Percentiles rank a stretch among this genome's conserved stretches.
phyloP scores from a whole-genome alignment of 116 monocot genomes.

The Papilionanthe hybrid region DNA sequence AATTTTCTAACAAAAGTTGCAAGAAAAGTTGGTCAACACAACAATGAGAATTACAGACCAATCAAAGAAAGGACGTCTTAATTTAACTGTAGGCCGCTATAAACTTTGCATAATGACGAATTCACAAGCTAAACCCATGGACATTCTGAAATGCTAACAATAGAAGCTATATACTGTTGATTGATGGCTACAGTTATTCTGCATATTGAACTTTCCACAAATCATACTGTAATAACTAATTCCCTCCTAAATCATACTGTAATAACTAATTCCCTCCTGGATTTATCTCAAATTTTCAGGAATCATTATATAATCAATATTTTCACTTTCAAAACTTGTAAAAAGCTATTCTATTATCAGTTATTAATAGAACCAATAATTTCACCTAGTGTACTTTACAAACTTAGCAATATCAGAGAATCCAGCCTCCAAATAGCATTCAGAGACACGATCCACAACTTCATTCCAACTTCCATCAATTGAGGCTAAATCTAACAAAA shows the following conservation, averaged over 20 bases:
- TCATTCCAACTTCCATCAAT: conserved; percentile 85
- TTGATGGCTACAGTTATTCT: neutral
- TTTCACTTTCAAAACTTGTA: neutral
- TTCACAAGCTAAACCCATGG: neutral
- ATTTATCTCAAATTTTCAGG: neutral
- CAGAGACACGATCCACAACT: conserved; percentile 54
- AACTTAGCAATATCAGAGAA: conserved; percentile 77
- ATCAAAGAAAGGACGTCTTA: no score
- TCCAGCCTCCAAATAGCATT: conserved; percentile 81
- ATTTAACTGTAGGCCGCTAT: no score
- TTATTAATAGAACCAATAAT: neutral
- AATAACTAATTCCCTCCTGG: no score
- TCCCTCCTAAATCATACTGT: no score
- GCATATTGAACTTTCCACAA: no score
- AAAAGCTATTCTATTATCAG: neutral
- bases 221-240: no score
- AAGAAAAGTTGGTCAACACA: no score
- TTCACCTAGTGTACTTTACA: conserved; percentile 61
- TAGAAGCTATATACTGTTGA: neutral
- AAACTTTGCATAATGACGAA: neutral
- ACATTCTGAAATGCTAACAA: neutral
- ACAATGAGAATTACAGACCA: no score
- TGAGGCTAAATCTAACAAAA: conserved; percentile 91
- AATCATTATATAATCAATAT: neutral
- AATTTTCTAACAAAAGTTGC: no score